These are phyloP conservation scores for Adansonia madagascariensis DNA, from an alignment of 441 rosid genomes.

Conservation along the genomic window DNA sequence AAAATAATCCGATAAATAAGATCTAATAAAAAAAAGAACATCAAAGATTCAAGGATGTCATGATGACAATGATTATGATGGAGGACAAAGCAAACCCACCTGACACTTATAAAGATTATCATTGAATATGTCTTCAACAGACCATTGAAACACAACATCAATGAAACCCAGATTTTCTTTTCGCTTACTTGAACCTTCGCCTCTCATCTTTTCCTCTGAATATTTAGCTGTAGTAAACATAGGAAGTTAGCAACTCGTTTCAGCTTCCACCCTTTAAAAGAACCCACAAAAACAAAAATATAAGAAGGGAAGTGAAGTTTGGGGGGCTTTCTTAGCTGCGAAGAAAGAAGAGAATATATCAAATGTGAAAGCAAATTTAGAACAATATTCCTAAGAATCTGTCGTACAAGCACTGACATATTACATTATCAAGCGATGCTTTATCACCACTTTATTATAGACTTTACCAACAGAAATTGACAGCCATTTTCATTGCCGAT, in stretches of 20 bases:
- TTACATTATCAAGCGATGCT: neutral
- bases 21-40: neutral
- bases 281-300: neutral
- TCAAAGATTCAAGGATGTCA: neutral
- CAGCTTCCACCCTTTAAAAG: conserved; percentile 1
- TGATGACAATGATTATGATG: neutral
- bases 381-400: neutral
- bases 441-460: neutral
- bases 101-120: conserved; percentile 31
- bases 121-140: conserved; percentile 33
- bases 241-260: conserved; percentile 11
- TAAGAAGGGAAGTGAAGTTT: neutral
- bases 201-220: neutral
- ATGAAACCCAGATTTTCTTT: conserved; percentile 15
- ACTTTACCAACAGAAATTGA: neutral
- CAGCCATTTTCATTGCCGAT: neutral
- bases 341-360: conserved; percentile 20
- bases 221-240: conserved; percentile 6
- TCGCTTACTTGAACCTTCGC: neutral
- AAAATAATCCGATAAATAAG: neutral
- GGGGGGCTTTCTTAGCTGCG: conserved; percentile 19
- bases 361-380: neutral
- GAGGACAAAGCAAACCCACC: conserved; percentile 28
- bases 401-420: neutral
- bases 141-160: conserved; percentile 39